phyloP scores from a whole-genome alignment of 2,329 filamentous ascomycete genomes.

The Epichloe elymi region DNA sequence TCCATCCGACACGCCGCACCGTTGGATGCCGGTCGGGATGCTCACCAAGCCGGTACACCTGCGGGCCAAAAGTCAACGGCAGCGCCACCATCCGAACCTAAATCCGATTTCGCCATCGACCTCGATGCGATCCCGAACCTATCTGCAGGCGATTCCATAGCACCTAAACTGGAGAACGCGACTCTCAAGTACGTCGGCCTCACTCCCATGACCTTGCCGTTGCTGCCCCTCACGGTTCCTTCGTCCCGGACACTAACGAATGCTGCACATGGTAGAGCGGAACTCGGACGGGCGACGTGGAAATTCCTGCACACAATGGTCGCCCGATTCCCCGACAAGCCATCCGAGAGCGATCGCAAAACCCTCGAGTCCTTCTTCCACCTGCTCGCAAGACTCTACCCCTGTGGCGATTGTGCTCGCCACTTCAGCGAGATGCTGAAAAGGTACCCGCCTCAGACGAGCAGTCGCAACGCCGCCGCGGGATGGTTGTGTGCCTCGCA shows the following conservation, averaged over 20 bases:
- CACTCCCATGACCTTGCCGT: neutral
- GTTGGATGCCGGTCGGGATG: constrained; percentile 7
- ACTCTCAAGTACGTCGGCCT: constrained; percentile 51
- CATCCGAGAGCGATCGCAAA: constrained; percentile 46
- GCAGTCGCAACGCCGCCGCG: constrained; percentile 48
- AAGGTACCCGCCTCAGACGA: constrained; percentile 52
- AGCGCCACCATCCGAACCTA: constrained; percentile 9
- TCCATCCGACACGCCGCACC: neutral
- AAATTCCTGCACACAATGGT: constrained; percentile 60
- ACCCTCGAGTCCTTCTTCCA: constrained; percentile 53
- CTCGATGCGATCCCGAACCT: constrained; percentile 33
- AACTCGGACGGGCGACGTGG: constrained; percentile 56
- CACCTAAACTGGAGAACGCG: constrained; percentile 70
- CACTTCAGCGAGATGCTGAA: constrained; percentile 52
- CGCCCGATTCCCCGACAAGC: constrained; percentile 52
- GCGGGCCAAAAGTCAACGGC: neutral
- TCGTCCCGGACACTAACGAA: constrained; percentile 3
- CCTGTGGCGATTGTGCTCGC: constrained; percentile 54
- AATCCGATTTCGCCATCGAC: constrained; percentile 22
- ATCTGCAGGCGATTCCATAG: constrained; percentile 57
- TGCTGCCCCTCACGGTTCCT: neutral
- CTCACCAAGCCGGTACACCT: neutral
- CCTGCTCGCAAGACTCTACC: constrained; percentile 55
- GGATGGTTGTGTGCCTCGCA: constrained; percentile 58
- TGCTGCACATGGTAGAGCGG: constrained; percentile 29